phyloP scores from a whole-genome alignment of 306 rosid genomes.

The Citrullus amarus region DNA sequence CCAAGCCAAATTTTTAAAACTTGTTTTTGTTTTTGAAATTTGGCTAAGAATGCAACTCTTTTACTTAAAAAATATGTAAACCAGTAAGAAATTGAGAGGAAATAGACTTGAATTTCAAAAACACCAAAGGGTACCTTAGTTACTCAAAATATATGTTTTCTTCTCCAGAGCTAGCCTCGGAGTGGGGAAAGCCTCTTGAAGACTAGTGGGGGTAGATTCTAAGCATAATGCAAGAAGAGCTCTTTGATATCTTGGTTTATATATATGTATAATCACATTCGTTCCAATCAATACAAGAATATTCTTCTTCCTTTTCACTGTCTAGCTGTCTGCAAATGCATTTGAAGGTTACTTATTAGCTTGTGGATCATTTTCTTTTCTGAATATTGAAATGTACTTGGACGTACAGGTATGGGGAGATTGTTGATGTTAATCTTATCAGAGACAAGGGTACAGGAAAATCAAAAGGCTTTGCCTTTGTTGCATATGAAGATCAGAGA shows the following conservation, averaged over 20 bases:
- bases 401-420: constrained; percentile 59
- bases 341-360: neutral
- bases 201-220: too few relatives aligned
- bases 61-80: too few relatives aligned
- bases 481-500: constrained; percentile 88
- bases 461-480: constrained; percentile 80
- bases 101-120: neutral
- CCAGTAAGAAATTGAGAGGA: too few relatives aligned
- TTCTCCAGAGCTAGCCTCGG: neutral
- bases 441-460: constrained; percentile 86
- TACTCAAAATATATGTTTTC: neutral
- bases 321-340: neutral
- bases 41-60: too few relatives aligned
- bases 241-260: neutral
- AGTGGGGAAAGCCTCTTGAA: neutral
- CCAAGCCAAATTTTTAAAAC: too few relatives aligned
- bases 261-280: neutral
- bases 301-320: too few relatives aligned
- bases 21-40: too few relatives aligned
- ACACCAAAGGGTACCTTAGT: neutral
- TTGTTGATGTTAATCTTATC: constrained; percentile 85
- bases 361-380: neutral
- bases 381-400: neutral
- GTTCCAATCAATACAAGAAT: neutral
- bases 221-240: neutral